Conservation (phyloP, 2,329 filamentous ascomycete species). For the Lecanoromycetidae sp. region DNA sequence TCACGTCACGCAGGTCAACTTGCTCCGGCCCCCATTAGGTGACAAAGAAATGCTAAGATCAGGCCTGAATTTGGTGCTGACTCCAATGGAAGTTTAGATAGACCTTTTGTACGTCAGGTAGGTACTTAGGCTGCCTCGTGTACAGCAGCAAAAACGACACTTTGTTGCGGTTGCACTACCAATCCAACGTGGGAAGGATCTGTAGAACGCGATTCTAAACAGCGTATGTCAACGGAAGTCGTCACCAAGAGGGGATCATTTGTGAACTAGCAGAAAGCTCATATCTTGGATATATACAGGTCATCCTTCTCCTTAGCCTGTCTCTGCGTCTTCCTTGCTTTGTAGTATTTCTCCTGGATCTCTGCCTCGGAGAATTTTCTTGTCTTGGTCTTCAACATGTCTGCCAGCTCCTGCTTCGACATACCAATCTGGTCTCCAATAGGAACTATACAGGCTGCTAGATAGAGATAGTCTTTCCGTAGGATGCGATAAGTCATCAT, state of each 20-base stretch:
- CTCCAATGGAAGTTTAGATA: no score
- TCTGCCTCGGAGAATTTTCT: slow-evolving; percentile 53
- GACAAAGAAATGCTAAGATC: no score
- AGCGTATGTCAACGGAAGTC: no score
- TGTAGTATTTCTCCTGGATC: slow-evolving; percentile 42
- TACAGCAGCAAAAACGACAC: no score
- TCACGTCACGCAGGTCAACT: no score
- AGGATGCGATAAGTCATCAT: slow-evolving; percentile 60
- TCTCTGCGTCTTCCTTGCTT: neutral
- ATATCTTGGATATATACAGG: slow-evolving; percentile 8
- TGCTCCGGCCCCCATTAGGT: no score
- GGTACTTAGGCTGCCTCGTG: no score
- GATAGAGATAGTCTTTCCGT: slow-evolving; percentile 56
- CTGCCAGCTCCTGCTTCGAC: slow-evolving; percentile 50
- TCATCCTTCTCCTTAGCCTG: slow-evolving; percentile 7
- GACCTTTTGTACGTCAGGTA: no score
- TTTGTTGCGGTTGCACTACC: no score
- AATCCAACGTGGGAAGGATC: no score
- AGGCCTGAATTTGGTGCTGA: neutral
- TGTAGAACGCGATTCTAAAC: no score
- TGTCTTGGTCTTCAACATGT: slow-evolving; percentile 54
- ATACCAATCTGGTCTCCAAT: slow-evolving; percentile 59
- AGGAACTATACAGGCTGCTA: slow-evolving; percentile 60
- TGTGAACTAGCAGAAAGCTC: neutral
- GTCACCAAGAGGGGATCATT: no score